Evolutionary conservation across 2,329 filamentous ascomycete genomes (phyloP).

Genomic region (Cytospora mali): DNA sequence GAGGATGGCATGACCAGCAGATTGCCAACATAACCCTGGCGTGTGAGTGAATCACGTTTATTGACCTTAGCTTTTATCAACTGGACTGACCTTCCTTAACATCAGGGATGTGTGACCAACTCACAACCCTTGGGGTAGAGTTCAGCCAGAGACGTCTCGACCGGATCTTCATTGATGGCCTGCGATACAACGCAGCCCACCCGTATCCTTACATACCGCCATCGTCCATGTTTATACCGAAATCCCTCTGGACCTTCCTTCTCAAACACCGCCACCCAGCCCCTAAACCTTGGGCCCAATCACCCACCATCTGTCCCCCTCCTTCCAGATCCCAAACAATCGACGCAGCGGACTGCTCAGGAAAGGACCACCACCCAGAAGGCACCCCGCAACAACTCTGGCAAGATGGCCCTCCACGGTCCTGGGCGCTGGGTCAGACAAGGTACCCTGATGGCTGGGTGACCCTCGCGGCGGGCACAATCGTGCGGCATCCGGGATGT

Average conservation of each 20-base stretch:
- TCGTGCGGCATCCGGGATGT: slow-evolving; percentile 40
- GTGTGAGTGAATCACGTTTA: slow-evolving; percentile 31
- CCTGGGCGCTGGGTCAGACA: slow-evolving; percentile 37
- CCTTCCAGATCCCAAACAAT: slow-evolving; percentile 18
- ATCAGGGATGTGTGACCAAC: slow-evolving; percentile 41
- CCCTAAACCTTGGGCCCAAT: slow-evolving; percentile 31
- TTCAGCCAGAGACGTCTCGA: slow-evolving; percentile 35
- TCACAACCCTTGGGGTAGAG: slow-evolving; percentile 37
- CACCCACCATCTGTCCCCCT: slow-evolving; percentile 34
- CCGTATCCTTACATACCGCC: slow-evolving; percentile 36
- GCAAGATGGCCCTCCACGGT: slow-evolving; percentile 31
- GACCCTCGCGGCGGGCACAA: slow-evolving; percentile 34
- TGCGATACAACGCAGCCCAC: slow-evolving; percentile 39
- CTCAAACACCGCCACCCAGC: slow-evolving; percentile 22
- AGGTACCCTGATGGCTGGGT: slow-evolving; percentile 34
- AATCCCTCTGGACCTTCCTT: slow-evolving; percentile 28
- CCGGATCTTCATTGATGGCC: slow-evolving; percentile 33
- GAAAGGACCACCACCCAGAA: slow-evolving; percentile 33
- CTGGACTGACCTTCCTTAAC: not conserved
- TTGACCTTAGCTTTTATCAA: not conserved
- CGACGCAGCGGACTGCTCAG: slow-evolving; percentile 35
- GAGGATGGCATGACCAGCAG: slow-evolving; percentile 53
- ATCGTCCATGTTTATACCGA: slow-evolving; percentile 21
- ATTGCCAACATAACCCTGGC: slow-evolving; percentile 38
- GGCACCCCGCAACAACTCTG: slow-evolving; percentile 28